Evolutionary conservation across 768 basidiomycete species (phyloP), one percentile per base, ranked within the genome.

Genomic region (Mycena belliarum): DNA sequence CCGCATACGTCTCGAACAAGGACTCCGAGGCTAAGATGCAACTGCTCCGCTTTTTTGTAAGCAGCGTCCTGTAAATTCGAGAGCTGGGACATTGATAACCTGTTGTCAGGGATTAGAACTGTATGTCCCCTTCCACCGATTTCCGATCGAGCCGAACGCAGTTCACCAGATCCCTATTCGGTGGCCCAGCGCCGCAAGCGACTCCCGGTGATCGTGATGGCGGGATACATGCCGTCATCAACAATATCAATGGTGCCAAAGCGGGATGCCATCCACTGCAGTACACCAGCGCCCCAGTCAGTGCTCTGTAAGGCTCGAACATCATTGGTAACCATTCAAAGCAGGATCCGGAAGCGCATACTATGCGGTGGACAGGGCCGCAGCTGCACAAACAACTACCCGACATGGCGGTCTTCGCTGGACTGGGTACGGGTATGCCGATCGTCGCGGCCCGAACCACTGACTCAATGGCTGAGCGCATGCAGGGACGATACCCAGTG

Each of bases 1-100:
- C 54, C 5, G 60, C 60, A 16, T 61, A 61, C 40, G 53, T 61
- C 14, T 61, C 60, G 11, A 61, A 57, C 48, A 61, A 61, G 45
- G 53, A 55, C n/a, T 44, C 60, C 15, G 38, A 47, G 50, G 32
- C 55, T 40, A 61, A 57, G 50, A 51, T 61, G 49, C 54, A 61
- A 43, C 44, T 57, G 14, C 50, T 57, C 6, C 60, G 55, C 9
- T 61, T 61, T 49, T 61, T 57, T 23, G 60, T 61, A 16, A 52
- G 55, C 51, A 6, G 10, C 8, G 14, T 38, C 26, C 7, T 32
- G 3, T 11, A 8, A 26, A 49, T 42, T 25, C 33, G 16, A 26
- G 15, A n/a, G n/a, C n/a, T n/a, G n/a, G n/a, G 4, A 26, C 2
- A 16, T 25, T n/a, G 6, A 20, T n/a, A 24, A 7, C 33, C 6